Evolutionary conservation across 179 eudicot genomes (phyloP), one percentile per base, ranked within the genome.

Genomic region (Silene coronaria): DNA sequence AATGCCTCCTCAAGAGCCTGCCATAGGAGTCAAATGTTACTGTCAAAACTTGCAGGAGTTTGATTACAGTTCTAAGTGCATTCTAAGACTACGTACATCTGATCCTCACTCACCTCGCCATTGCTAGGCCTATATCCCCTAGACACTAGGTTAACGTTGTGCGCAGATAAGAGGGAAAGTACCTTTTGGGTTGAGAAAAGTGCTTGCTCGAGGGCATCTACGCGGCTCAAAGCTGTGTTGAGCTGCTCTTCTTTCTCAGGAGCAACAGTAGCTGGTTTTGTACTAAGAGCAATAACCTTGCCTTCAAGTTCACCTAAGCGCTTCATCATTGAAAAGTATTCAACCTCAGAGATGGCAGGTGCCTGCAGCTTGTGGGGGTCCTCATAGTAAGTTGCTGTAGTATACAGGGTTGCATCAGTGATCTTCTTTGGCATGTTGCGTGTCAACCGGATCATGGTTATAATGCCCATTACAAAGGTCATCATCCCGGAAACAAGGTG

Each of bases 161-260:
- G 0, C 8, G 5, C 6, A 34, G 45, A 11, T 7, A 38, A 19
- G 72, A 19, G 11, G 21, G 27, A 11, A 38, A 28, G 0, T 84
- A 92, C 99, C 97, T 91, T 95, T 78, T 85, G 90, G 70, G 97
- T 85, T 3, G 89, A 86, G 42, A 87, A 77, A 70, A 95, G 93
- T 70, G 91, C 91, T 46, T 87, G 89, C 83, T 95, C 99, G 23
- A 95, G 84, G 46, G 82, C 76, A 67, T 76, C 87, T 19, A 95
- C 90, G 9, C 96, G 89, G 67, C 71, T 76, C 77, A 93, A 34
- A 64, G 97, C 99, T 60, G 78, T 76, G 77, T 88, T 89, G 51
- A 95, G 83, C 87, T 87, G 80, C 72, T 93, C 92, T 85, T 95
- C 97, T 78, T 91, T 93, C 84, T 93, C 99, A 17, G 89, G 90